Evolutionary conservation across 257 asterid genomes (phyloP), one percentile per base, ranked within the genome.

Genomic region (Linderniella brevidens): DNA sequence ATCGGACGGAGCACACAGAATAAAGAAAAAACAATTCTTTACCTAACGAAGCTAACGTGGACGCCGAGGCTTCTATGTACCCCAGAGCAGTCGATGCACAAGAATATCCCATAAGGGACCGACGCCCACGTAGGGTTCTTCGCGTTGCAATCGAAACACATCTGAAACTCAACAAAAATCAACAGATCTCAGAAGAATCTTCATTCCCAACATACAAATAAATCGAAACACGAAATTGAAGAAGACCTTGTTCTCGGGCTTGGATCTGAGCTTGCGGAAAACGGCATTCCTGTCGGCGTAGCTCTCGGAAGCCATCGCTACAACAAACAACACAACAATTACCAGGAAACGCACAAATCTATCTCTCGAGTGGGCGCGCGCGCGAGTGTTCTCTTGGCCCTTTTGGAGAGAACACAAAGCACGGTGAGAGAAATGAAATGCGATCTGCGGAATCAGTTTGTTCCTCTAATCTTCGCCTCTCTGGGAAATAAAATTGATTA

Each of bases 41-140:
- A 88, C 98, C 98, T 84, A 41, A 84, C 95, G 43, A 88, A 88
- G 65, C 98, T 88, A 66, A 88, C 58, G 57, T 88, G 98, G 37
- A 88, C 98, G 54, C 95, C 98, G 19, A 88, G 92, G 68, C 92
- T 84, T 32, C 98, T 92, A 65, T 88, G 98, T 48, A 59, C 72
- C 5, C 93, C 92, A 19, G 98, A 88, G 68, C 95, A 88, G 67
- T 88, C 98, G 37, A 88, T 75, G 62, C 98, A 88, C 50, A 88
- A 72, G 63, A 80, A 88, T 73, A 88, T 80, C 75, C 98, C 98
- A 65, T 80, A 88, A 15, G 98, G 69, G 53, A 88, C 93, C 18
- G 98, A 88, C 43, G 98, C 96, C 98, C 98, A 88, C n/a, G 85
- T 78, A 37, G 98, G 96, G 59, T 74, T 84, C 78, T 68, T 88